These are phyloP conservation scores for Fraxinus platypoda DNA, from an alignment of 305 asterid genomes.

Conservation along the genomic window DNA sequence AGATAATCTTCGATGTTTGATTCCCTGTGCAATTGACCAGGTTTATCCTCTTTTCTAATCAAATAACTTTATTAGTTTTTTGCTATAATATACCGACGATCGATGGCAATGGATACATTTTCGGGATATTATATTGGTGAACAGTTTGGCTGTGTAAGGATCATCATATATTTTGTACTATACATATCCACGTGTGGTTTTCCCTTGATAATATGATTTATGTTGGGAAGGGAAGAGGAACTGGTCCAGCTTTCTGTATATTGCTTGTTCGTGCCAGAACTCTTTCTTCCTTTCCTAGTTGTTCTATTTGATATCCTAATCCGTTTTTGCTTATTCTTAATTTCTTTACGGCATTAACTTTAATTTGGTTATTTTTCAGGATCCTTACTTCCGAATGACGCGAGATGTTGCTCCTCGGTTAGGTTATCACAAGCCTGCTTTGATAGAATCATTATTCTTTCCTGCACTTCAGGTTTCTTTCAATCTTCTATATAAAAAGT, in stretches of 20 bases:
- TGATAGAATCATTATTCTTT: constrained; percentile 88
- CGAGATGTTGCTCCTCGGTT: constrained; percentile 96
- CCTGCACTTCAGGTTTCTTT: constrained; percentile 92
- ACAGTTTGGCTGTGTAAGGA: not conserved
- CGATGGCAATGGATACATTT: not conserved
- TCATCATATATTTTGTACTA: not conserved
- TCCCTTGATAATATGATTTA: not conserved
- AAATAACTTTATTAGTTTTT: not conserved
- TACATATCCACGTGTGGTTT: not conserved
- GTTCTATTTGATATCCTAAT: not conserved
- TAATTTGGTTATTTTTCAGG: constrained; percentile 44
- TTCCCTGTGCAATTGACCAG: constrained; percentile 98
- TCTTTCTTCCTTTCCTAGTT: not conserved
- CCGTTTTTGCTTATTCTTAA: not conserved
- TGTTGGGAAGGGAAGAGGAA: not conserved
- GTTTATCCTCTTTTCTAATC: constrained; percentile 33
- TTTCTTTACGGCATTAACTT: not conserved
- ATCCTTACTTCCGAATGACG: constrained; percentile 98
- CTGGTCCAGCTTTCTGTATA: not conserved
- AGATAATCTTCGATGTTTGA: constrained; percentile 77
- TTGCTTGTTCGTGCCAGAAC: not conserved
- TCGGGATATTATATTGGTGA: not conserved
- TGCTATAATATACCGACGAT: not conserved
- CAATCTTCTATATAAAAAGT: not conserved
- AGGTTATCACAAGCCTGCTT: constrained; percentile 85